A percentile compares a stretch with the other conserved stretches of the same genome.
phyloP scores from a whole-genome alignment of 2,329 filamentous ascomycete genomes.

The Alternaria infectoria region DNA sequence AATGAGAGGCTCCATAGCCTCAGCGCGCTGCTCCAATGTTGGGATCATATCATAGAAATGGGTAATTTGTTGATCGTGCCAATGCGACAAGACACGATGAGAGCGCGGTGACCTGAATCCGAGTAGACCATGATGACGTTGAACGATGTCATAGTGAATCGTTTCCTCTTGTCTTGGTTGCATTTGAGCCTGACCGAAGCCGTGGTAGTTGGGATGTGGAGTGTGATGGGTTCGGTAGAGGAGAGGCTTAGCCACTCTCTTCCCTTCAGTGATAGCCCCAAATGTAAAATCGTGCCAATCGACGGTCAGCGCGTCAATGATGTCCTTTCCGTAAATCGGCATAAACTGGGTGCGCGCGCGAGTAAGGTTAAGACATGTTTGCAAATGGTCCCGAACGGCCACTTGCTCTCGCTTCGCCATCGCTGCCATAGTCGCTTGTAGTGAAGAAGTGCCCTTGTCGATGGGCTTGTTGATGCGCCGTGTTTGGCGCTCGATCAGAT shows the following conservation, averaged over 20 bases:
- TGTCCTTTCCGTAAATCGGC: conserved; percentile 79
- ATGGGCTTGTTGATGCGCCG: conserved; percentile 57
- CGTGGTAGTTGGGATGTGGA: conserved; percentile 14
- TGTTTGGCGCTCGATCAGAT: conserved; percentile 75
- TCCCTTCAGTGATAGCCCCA: conserved; percentile 51
- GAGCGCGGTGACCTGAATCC: conserved; percentile 40
- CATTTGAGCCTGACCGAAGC: conserved; percentile 32
- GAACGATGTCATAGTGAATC: conserved; percentile 52
- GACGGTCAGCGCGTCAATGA: conserved; percentile 77
- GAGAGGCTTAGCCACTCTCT: conserved; percentile 17
- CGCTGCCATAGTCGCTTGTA: conserved; percentile 72
- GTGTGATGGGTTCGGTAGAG: conserved; percentile 16
- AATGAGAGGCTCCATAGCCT: conserved; percentile 74
- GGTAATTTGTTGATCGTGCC: conserved; percentile 75
- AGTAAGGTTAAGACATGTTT: conserved; percentile 81
- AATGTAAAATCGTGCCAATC: conserved; percentile 49
- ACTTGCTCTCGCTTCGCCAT: conserved; percentile 71
- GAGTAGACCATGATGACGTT: conserved; percentile 32
- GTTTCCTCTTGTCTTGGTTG: conserved; percentile 17
- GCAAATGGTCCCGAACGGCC: conserved; percentile 74
- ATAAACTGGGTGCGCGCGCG: conserved; percentile 78
- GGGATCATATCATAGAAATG: conserved; percentile 72
- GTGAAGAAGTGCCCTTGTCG: conserved; percentile 63
- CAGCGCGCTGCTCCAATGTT: conserved; percentile 74
- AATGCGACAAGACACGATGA: conserved; percentile 56